Evolutionary conservation across 2,329 filamentous ascomycete genomes (phyloP).

Genomic region (Microdochium paspali): DNA sequence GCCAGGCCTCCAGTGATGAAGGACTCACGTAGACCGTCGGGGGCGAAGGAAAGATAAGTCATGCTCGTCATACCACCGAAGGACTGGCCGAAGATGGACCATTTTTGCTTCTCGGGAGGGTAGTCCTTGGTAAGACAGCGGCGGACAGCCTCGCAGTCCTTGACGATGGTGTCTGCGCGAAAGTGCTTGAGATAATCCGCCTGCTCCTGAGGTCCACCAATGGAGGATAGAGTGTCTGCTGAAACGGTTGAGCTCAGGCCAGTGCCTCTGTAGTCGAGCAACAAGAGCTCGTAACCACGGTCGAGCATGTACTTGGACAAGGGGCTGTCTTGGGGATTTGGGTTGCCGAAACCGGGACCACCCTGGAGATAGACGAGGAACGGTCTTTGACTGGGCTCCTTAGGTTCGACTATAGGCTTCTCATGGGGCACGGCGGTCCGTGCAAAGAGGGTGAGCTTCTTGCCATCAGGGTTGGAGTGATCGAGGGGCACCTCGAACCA

Average conservation of each 20-base stretch:
- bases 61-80: slow-evolving; percentile 84
- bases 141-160: slow-evolving; percentile 79
- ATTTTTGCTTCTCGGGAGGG: slow-evolving; percentile 61
- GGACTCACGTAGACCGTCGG: slow-evolving; percentile 68
- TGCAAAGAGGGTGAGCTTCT: slow-evolving; percentile 66
- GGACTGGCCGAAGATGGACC: slow-evolving; percentile 82
- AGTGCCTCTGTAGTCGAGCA: slow-evolving; percentile 86
- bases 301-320: slow-evolving; percentile 64
- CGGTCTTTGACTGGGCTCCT: slow-evolving; percentile 32
- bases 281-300: slow-evolving; percentile 75
- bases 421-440: slow-evolving; percentile 63
- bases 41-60: slow-evolving; percentile 76
- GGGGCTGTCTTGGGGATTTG: slow-evolving; percentile 62
- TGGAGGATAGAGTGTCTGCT: slow-evolving; percentile 56
- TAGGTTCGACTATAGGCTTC: slow-evolving; percentile 41
- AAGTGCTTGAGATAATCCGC: slow-evolving; percentile 76
- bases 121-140: slow-evolving; percentile 62
- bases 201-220: slow-evolving; percentile 57
- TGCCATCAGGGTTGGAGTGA: slow-evolving; percentile 52
- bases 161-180: slow-evolving; percentile 82
- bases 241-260: slow-evolving; percentile 77
- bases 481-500: slow-evolving; percentile 83
- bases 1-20: slow-evolving; percentile 81
- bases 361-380: slow-evolving; percentile 73
- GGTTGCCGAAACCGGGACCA: slow-evolving; percentile 73